These are phyloP conservation scores for Beta corolliflora DNA, from an alignment of 179 eudicot species.

Conservation along the genomic window DNA sequence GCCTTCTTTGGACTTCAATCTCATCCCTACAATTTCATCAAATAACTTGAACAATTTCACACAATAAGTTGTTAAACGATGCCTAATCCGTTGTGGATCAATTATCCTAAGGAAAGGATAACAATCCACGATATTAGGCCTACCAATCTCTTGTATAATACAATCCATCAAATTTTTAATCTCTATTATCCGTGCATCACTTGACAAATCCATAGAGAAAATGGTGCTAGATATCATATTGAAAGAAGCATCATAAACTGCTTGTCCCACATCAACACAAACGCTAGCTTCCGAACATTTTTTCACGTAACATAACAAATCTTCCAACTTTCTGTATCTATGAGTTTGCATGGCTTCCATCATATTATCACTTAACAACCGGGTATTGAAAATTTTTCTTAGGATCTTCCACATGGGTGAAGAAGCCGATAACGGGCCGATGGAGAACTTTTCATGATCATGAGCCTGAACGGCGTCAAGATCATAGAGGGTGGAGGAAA, in stretches of 20 bases:
- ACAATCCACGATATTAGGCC: conserved; percentile 20
- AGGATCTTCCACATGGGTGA: conserved; percentile 11
- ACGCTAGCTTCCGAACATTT: neutral
- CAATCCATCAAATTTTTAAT: conserved; percentile 7
- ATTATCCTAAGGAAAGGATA: conserved; percentile 20
- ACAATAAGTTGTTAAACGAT: neutral
- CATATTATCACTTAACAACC: conserved; percentile 14
- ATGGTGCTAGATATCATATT: conserved; percentile 14
- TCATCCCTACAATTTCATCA: conserved; percentile 16
- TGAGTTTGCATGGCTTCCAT: conserved; percentile 13
- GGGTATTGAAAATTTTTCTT: conserved; percentile 15
- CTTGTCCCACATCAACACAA: conserved; percentile 21
- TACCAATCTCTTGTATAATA: conserved; percentile 7
- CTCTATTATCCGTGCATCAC: neutral
- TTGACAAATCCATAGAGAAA: conserved; percentile 18
- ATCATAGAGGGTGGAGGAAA: conserved; percentile 3
- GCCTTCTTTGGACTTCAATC: neutral
- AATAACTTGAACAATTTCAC: conserved; percentile 1
- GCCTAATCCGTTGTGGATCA: conserved; percentile 26
- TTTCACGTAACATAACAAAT: neutral
- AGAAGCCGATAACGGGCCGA: conserved; percentile 11
- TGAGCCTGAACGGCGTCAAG: conserved; percentile 12
- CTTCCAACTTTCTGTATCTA: conserved; percentile 3
- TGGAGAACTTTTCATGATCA: conserved; percentile 2
- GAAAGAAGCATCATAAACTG: conserved; percentile 1